A percentile compares a stretch with the other conserved stretches of the same genome.
Conservation (phyloP, 129 eudicot genomes). For the Centaurea solstitialis region DNA sequence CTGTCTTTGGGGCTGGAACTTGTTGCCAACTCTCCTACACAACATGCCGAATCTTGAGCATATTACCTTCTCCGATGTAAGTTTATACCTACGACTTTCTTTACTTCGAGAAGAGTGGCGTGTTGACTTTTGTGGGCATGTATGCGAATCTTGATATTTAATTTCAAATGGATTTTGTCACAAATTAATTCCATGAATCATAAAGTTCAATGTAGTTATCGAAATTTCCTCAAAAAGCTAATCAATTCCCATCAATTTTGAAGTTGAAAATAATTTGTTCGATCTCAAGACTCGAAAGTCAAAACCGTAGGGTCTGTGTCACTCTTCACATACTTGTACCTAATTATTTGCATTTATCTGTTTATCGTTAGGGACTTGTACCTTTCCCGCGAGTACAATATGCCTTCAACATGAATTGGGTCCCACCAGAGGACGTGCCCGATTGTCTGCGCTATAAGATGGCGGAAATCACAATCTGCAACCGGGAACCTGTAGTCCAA, state of each 20-base stretch:
- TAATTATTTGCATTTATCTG: background rate
- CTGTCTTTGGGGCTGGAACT: constrained; percentile 3
- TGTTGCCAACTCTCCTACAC: constrained; percentile 5
- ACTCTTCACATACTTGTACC: background rate
- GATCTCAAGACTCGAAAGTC: background rate
- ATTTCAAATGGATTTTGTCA: background rate
- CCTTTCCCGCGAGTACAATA: constrained; percentile 13
- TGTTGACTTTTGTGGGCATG: background rate
- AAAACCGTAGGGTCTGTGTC: background rate
- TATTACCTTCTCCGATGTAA: constrained; percentile 26
- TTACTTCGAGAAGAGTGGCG: background rate
- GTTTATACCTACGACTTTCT: background rate
- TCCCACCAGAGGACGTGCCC: constrained; percentile 20
- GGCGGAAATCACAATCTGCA: constrained; percentile 10
- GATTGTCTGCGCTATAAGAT: constrained; percentile 15
- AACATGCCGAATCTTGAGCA: constrained; percentile 37
- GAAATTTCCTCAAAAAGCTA: background rate
- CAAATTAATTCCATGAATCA: background rate
- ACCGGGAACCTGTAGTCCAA: background rate
- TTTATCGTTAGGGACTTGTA: constrained; percentile 16
- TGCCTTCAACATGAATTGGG: background rate
- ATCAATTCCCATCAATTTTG: background rate
- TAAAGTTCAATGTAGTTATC: background rate
- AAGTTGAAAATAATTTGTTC: background rate
- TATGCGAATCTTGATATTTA: background rate